A percentile compares a stretch with the other conserved stretches of the same genome.
Conservation (phyloP, 2,329 filamentous ascomycete species). For the Tolypocladium nubicola region DNA sequence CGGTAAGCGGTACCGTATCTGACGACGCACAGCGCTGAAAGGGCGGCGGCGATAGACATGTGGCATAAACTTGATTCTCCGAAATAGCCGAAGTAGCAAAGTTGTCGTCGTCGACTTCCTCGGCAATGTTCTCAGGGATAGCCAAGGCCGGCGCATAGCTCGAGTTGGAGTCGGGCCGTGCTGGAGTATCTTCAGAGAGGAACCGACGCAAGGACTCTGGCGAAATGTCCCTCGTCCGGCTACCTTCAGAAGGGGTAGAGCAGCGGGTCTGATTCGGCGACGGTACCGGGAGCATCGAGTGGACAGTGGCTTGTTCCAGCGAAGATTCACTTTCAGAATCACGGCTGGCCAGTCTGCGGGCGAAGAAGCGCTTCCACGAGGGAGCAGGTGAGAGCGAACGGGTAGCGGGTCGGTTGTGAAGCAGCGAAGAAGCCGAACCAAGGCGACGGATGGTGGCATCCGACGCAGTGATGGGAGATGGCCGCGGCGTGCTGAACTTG, state of each 20-base stretch:
- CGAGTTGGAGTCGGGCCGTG: constrained; percentile 12
- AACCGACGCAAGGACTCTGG: constrained; percentile 44
- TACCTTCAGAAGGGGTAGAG: constrained; percentile 23
- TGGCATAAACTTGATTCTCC: constrained; percentile 32
- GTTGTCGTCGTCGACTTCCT: constrained; percentile 45
- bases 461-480: constrained; percentile 29
- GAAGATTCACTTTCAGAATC: constrained; percentile 17
- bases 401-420: constrained; percentile 27
- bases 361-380: constrained; percentile 41
- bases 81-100: constrained; percentile 43
- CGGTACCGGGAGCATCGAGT: constrained; percentile 1
- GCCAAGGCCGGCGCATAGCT: constrained; percentile 19
- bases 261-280: constrained; percentile 1
- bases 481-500: constrained; percentile 62
- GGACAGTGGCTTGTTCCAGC: constrained; percentile 1
- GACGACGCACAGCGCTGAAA: constrained; percentile 25
- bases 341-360: constrained; percentile 25
- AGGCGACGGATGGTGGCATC: constrained; percentile 14
- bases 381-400: constrained; percentile 39
- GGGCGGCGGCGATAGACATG: constrained; percentile 43
- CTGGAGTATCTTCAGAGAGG: constrained; percentile 33
- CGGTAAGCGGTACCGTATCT: constrained; percentile 14
- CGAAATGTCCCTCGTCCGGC: constrained; percentile 40
- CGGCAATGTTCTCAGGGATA: constrained; percentile 25
- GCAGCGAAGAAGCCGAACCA: constrained; percentile 18